Base-by-base conservation (phyloP, 495 filamentous ascomycete species). In the Neurospora cerealis region DNA sequence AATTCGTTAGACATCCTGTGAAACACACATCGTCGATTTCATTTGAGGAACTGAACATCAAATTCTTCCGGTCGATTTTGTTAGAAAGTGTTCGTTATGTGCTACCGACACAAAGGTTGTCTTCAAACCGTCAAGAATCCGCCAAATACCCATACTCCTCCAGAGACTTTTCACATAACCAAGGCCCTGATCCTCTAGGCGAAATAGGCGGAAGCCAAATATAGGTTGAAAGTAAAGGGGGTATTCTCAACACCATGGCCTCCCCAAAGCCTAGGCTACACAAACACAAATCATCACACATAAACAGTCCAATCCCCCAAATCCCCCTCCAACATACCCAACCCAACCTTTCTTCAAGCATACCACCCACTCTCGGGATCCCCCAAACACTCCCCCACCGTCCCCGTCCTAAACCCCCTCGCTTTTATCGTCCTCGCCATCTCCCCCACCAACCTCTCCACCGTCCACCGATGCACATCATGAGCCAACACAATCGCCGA, bases 311-410 rank as follows among this genome's bases (percentile, higher is more conserved):
- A 13, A 24, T 2, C 39, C 39, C 42, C 42, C 19, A 46, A 4
- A 44, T n/a, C 42, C 42, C 17, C 17, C 42, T 5, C 15, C 39
- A 41, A 8, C 11, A 41, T 41, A 17, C 15, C 11, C 21, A n/a
- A 60, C 24, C 39, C 11, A 19, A 6, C 41, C 21, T 13, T 8
- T 2, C 32, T 66, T 13, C 76, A 72, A 37, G 40, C 75, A 87
- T 91, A 92, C 91, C 91, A 93, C 74, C 88, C 86, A 21, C 81
- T 83, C 13, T 78, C 74, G 0, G 89, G 83, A 74, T 91, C 88
- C 1, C 83, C 85, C 62, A 92, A 75, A 77, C 89, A 91, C 74
- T 91, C 87, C 0, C 89, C 90, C 69, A 91, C 83, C 36, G 88
- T 87, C 32, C 89, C 88, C 37, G 80, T 77, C 46, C 66, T 72